Evolutionary conservation across 2,329 filamentous ascomycete genomes (phyloP).

Genomic region (Apiospora aurea): DNA sequence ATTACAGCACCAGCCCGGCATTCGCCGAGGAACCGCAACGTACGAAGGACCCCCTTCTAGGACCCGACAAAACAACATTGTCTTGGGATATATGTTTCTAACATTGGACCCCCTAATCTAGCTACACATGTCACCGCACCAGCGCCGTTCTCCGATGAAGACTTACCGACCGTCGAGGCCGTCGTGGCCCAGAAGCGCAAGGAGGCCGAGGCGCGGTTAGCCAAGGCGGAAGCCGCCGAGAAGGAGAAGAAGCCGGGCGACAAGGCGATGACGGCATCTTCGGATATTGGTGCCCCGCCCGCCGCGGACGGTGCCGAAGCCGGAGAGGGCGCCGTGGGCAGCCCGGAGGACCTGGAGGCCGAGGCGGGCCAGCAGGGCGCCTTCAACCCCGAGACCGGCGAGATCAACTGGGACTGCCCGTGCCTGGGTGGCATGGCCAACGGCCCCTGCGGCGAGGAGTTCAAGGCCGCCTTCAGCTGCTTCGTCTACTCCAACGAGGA

Average conservation of each 20-base stretch:
- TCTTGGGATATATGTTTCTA: background rate
- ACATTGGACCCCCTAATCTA: slow-evolving; percentile 18
- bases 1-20: slow-evolving; percentile 87
- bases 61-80: background rate
- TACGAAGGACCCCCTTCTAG: slow-evolving; percentile 53
- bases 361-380: slow-evolving; percentile 89
- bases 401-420: slow-evolving; percentile 99
- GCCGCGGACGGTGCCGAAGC: slow-evolving; percentile 36
- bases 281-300: slow-evolving; percentile 35
- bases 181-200: slow-evolving; percentile 69
- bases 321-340: slow-evolving; percentile 37
- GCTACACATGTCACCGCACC: slow-evolving; percentile 47
- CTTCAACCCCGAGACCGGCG: slow-evolving; percentile 97
- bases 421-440: slow-evolving; percentile 97
- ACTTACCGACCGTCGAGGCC: slow-evolving; percentile 70
- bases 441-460: slow-evolving; percentile 94
- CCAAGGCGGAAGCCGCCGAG: slow-evolving; percentile 37
- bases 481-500: slow-evolving; percentile 96
- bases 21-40: slow-evolving; percentile 85
- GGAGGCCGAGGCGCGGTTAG: slow-evolving; percentile 48
- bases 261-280: slow-evolving; percentile 32
- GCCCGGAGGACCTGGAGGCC: slow-evolving; percentile 69
- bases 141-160: slow-evolving; percentile 61
- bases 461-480: slow-evolving; percentile 95
- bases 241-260: slow-evolving; percentile 39